A percentile compares a stretch with the other conserved stretches of the same genome.
phyloP scores from a whole-genome alignment of 2,329 filamentous ascomycete species.

The Trichophyton schoenleinii region DNA sequence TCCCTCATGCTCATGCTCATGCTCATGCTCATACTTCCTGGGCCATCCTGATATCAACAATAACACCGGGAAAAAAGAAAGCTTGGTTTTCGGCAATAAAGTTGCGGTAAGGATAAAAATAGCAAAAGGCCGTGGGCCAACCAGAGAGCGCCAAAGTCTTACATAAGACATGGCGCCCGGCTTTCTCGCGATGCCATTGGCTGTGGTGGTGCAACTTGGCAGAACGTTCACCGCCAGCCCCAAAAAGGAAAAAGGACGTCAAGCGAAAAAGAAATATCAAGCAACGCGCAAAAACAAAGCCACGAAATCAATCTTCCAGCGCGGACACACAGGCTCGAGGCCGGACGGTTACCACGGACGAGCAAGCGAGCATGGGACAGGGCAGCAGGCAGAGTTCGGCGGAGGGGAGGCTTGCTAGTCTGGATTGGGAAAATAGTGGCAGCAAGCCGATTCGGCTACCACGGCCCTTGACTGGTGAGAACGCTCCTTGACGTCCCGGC shows the following conservation, averaged over 20 bases:
- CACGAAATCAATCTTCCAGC: background rate
- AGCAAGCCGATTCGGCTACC: background rate
- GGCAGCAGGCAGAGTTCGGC: background rate
- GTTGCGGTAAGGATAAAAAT: conserved; percentile 6
- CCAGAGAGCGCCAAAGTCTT: background rate
- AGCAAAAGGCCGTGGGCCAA: background rate
- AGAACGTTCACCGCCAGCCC: conserved; percentile 3
- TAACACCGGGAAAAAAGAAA: background rate
- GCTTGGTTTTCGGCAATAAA: background rate
- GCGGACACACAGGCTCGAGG: background rate
- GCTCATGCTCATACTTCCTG: no score
- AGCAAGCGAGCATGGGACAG: conserved; percentile 2
- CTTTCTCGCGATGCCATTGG: background rate
- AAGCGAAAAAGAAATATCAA: background rate
- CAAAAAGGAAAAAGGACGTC: conserved; percentile 4
- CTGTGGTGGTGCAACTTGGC: background rate
- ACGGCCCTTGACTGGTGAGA: background rate
- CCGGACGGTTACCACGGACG: background rate
- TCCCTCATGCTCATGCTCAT: no score
- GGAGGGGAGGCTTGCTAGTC: background rate
- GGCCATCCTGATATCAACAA: no score
- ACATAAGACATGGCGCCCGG: background rate
- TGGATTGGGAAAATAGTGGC: background rate
- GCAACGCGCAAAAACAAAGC: background rate
- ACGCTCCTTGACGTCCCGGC: background rate